Evolutionary conservation across 495 filamentous ascomycete species (phyloP).

Genomic region (Penicillium cataractarum): DNA sequence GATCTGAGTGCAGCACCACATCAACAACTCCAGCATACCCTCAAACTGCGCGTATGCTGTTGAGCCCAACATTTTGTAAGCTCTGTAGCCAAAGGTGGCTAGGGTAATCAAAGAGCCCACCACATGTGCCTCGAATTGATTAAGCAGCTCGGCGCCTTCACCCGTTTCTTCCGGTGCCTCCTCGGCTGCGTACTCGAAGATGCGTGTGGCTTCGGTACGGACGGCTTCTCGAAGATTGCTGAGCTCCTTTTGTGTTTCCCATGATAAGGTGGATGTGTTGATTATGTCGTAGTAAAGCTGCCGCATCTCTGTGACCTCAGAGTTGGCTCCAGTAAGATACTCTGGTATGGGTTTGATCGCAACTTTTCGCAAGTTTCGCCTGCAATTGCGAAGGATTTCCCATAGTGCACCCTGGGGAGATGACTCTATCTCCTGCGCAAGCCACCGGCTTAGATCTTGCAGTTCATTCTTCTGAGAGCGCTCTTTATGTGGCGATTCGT

Average conservation of each 20-base stretch:
- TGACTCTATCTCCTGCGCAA: conserved; percentile 8
- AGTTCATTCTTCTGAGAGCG: background rate
- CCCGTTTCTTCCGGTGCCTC: background rate
- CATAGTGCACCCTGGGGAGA: background rate
- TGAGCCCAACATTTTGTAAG: conserved; percentile 1
- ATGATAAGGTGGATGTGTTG: background rate
- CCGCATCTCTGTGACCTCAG: conserved; percentile 2
- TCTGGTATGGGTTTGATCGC: conserved; percentile 6
- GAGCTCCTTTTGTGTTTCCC: background rate
- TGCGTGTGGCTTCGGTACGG: conserved; percentile 4
- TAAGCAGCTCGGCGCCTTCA: background rate
- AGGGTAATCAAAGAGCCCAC: conserved; percentile 9
- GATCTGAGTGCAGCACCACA: conserved; percentile 5
- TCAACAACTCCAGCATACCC: conserved; percentile 9
- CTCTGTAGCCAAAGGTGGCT: conserved; percentile 8
- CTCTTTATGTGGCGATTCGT: background rate
- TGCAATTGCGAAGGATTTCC: conserved; percentile 3
- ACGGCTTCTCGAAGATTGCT: conserved; percentile 11
- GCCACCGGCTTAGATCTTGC: conserved; percentile 7
- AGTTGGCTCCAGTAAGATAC: background rate
- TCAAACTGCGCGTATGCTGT: background rate
- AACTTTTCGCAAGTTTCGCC: background rate
- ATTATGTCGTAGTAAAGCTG: conserved; percentile 12
- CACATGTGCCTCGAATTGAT: conserved; percentile 22
- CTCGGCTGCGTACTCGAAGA: conserved; percentile 12